phyloP scores from a whole-genome alignment of 805 yeast genomes.

The Starmerella ratchasimensis region DNA sequence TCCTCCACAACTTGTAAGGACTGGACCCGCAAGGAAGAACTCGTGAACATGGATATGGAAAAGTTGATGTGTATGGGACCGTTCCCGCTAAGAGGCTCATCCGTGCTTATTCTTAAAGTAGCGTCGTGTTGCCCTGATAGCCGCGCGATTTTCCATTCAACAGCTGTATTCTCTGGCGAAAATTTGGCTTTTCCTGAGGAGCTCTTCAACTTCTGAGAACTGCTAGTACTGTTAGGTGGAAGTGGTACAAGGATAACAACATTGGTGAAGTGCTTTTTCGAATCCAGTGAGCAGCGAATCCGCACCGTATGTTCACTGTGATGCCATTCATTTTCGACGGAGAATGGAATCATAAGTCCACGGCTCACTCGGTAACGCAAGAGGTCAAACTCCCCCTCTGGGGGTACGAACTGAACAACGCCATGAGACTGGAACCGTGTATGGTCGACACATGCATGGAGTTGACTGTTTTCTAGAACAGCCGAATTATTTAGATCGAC shows the following conservation, averaged over 20 bases:
- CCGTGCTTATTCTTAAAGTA: slow-evolving; percentile 46
- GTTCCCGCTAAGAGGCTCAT: background rate
- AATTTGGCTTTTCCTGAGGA: slow-evolving; percentile 58
- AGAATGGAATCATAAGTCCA: slow-evolving; percentile 52
- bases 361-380: slow-evolving; percentile 56
- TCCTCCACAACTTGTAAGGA: slow-evolving; percentile 52
- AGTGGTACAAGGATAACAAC: slow-evolving; percentile 60
- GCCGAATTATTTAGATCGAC: slow-evolving; percentile 57
- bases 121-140: slow-evolving; percentile 54
- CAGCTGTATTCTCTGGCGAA: slow-evolving; percentile 47
- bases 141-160: slow-evolving; percentile 60
- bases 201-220: slow-evolving; percentile 18
- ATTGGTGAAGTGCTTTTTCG: slow-evolving; percentile 21
- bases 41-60: slow-evolving; percentile 55
- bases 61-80: slow-evolving; percentile 57
- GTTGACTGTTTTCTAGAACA: slow-evolving; percentile 57
- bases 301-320: slow-evolving; percentile 29
- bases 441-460: slow-evolving; percentile 76
- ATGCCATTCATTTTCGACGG: slow-evolving; percentile 35
- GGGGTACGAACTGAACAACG: slow-evolving; percentile 62
- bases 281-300: slow-evolving; percentile 11
- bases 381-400: slow-evolving; percentile 76
- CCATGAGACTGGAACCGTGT: slow-evolving; percentile 52
- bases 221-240: slow-evolving; percentile 7
- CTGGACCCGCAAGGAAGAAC: slow-evolving; percentile 63